These are phyloP conservation scores for Fusarium pininemorale DNA, from an alignment of 2,329 filamentous ascomycete genomes.

Conservation along the genomic window DNA sequence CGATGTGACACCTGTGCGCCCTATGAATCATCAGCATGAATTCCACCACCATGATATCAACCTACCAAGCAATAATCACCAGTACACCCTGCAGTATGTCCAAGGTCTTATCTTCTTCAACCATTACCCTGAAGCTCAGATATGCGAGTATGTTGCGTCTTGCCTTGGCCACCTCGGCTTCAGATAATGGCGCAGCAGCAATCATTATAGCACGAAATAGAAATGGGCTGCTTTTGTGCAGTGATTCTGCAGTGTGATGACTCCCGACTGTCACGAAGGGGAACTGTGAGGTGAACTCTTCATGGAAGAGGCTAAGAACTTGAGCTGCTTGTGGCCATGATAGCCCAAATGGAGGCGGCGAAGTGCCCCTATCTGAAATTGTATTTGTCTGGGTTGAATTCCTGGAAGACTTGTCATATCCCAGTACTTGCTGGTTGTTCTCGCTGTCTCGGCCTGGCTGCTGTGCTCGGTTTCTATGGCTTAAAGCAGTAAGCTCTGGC, in stretches of 20 bases:
- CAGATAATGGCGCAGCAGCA: conserved; percentile 45
- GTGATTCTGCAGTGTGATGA: conserved; percentile 41
- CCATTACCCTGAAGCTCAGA: conserved; percentile 53
- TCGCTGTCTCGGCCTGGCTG: neutral
- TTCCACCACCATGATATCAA: neutral
- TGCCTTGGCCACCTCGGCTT: conserved; percentile 48
- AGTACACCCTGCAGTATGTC: conserved; percentile 59
- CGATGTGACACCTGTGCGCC: conserved; percentile 48
- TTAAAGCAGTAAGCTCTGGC: neutral
- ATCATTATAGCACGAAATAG: conserved; percentile 52
- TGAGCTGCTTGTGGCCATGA: conserved; percentile 52
- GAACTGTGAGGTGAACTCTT: conserved; percentile 48
- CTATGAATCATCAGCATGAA: conserved; percentile 30
- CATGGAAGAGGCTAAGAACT: conserved; percentile 47
- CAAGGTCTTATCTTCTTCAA: conserved; percentile 52
- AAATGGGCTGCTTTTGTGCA: conserved; percentile 50
- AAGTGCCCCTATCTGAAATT: neutral
- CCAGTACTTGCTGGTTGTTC: neutral
- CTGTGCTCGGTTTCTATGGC: too few species aligned
- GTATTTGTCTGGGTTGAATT: neutral
- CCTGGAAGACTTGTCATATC: neutral
- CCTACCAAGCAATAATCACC: conserved; percentile 57
- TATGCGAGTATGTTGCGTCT: conserved; percentile 54
- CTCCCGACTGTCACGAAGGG: conserved; percentile 51
- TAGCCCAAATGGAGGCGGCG: conserved; percentile 47